Base-by-base conservation (phyloP, 192 early-diverging fungal species). In the Backusella macrospora region DNA sequence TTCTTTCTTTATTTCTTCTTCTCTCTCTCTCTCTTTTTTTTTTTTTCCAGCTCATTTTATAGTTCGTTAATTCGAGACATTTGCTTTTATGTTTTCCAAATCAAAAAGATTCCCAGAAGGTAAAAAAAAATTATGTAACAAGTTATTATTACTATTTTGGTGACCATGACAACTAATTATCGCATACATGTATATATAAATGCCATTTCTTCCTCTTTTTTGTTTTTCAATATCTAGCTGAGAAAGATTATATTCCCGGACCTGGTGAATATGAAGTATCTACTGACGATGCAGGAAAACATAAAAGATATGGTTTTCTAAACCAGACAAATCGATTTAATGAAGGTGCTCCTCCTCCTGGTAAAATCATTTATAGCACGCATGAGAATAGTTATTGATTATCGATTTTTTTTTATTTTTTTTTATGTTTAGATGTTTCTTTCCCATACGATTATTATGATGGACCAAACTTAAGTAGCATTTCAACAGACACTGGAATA, bases 31-130 rank as follows among this genome's bases (percentile, higher is more conserved):
- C 37, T 44, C 49, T 7, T 42, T 42, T 55, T 12, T 9, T 70
- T 49, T 21, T 55, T 6, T 59, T 46, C 62, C 37, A 39, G 38
- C 21, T 43, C 29, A 34, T 34, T 34, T 34, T 34, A 34, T 34
- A 34, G 29, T 34, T 34, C 29, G 29, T 34, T 34, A 4, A 42
- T 66, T 21, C 21, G 21, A 42, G 16, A 37, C 9, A 46, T 62
- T 40, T 71, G 29, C 34, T n/a, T 63, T 49, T 12, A 74, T 74
- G 73, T 74, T 74, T 55, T 62, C 73, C 23, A 74, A 74, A 67
- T 74, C 73, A 13, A 74, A 74, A 66, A 44, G 73, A 40, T 74
- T 74, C 34, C 73, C 62, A 34, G 73, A 74, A 52, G 73, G 73
- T 74, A 74, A 37, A 37, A 34, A n/a, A 12, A 55, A 55, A 26